phyloP scores from a whole-genome alignment of 495 filamentous ascomycete genomes.

The Xeromyces bisporus region DNA sequence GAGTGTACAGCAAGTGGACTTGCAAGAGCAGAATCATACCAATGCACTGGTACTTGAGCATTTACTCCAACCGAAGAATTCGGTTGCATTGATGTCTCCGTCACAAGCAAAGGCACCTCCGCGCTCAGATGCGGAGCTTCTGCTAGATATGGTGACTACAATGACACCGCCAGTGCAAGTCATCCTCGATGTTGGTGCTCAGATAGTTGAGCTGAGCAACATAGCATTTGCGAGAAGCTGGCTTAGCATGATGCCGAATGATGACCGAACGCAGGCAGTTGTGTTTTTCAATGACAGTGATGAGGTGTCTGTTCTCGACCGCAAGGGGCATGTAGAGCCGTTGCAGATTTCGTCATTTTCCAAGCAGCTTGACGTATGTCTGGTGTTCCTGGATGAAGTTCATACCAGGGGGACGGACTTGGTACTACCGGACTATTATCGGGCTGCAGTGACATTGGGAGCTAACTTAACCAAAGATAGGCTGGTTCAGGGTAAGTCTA shows the following conservation, averaged over 20 bases:
- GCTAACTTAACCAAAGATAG: constrained; percentile 61
- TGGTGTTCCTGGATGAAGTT: constrained; percentile 58
- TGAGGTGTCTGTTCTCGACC: constrained; percentile 25
- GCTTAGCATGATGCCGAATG: constrained; percentile 28
- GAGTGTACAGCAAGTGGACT: constrained; percentile 37
- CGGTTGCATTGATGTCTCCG: constrained; percentile 2
- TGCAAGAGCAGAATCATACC: constrained; percentile 37
- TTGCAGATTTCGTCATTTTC: constrained; percentile 42
- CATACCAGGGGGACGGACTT: constrained; percentile 64
- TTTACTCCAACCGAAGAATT: constrained; percentile 26
- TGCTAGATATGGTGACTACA: constrained; percentile 7
- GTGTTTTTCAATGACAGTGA: constrained; percentile 39
- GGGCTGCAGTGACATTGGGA: constrained; percentile 32
- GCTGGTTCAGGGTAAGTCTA: constrained; percentile 35
- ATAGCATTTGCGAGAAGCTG: constrained; percentile 25
- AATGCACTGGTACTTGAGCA: constrained; percentile 46
- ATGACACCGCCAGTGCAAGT: constrained; percentile 33
- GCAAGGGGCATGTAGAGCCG: constrained; percentile 24
- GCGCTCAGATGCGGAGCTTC: not conserved
- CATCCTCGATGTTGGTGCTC: constrained; percentile 55
- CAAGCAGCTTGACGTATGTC: constrained; percentile 37
- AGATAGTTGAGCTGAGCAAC: constrained; percentile 48
- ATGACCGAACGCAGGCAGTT: constrained; percentile 27
- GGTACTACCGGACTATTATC: no score
- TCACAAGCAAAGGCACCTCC: no score